Percentiles rank a stretch among this genome's conserved stretches.
phyloP scores from a whole-genome alignment of 495 filamentous ascomycete genomes.

The Echria macrotheca region DNA sequence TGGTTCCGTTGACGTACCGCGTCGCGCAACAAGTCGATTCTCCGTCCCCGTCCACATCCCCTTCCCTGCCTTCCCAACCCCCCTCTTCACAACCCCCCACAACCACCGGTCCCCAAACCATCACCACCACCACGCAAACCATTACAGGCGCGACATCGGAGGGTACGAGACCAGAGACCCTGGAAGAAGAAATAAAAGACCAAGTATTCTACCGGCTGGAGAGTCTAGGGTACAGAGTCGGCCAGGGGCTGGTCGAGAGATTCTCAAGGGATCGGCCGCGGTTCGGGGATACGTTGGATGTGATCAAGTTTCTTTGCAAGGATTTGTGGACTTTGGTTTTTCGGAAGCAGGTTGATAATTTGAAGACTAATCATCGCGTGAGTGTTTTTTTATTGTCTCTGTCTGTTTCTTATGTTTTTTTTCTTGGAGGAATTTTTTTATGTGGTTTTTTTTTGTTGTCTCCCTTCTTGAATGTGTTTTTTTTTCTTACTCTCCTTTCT shows the following conservation, averaged over 20 bases:
- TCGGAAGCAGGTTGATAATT: slow-evolving; percentile 93
- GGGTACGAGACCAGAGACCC: too few relatives aligned
- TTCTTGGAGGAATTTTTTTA: too few relatives aligned
- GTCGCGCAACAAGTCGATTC: slow-evolving; percentile 55
- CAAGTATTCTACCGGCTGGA: slow-evolving; percentile 77
- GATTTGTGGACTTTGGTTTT: slow-evolving; percentile 93
- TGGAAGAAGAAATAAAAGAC: not conserved
- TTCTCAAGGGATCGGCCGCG: slow-evolving; percentile 84
- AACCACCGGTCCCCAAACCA: slow-evolving; percentile 8
- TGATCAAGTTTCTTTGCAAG: slow-evolving; percentile 98
- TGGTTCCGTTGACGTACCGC: slow-evolving; percentile 90
- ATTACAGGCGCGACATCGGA: not conserved
- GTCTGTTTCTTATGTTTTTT: too few relatives aligned
- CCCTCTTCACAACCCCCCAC: too few relatives aligned
- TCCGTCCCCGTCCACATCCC: too few relatives aligned
- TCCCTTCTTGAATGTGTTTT: too few relatives aligned
- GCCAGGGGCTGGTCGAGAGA: slow-evolving; percentile 89
- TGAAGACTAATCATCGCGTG: slow-evolving; percentile 96
- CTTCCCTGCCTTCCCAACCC: too few relatives aligned
- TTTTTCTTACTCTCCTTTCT: too few relatives aligned
- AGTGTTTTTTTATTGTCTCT: too few relatives aligned
- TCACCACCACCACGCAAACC: not conserved
- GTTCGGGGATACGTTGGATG: slow-evolving; percentile 79
- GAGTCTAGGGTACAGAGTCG: slow-evolving; percentile 80
- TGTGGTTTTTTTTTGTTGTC: too few relatives aligned